These are phyloP conservation scores for Olyra latifolia DNA, from an alignment of 176 grass and related monocot species.

Conservation along the genomic window DNA sequence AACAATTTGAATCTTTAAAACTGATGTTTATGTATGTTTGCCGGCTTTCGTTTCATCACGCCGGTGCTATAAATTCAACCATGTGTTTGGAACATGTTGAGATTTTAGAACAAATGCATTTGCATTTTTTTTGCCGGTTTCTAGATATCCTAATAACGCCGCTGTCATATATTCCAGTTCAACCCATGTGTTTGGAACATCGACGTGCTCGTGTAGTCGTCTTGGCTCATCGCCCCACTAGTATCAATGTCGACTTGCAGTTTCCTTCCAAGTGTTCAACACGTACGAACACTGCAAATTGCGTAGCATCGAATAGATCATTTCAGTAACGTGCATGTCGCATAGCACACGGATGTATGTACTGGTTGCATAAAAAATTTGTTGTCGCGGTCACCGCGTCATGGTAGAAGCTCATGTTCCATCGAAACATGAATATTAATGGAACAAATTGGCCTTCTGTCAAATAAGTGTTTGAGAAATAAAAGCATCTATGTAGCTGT, in stretches of 20 bases:
- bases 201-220: not conserved
- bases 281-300: no score
- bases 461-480: not conserved
- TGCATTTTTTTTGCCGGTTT: no score
- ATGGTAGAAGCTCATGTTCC: not conserved
- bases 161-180: not conserved
- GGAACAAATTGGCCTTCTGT: not conserved
- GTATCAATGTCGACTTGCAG: no score
- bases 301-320: no score
- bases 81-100: not conserved
- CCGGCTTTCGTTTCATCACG: not conserved
- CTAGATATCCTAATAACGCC: no score
- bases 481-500: not conserved
- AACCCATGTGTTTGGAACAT: not conserved
- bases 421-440: not conserved
- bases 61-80: not conserved
- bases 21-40: not conserved
- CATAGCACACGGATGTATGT: no score
- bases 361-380: no score
- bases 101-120: no score
- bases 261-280: no score
- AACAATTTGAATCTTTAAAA: no score
- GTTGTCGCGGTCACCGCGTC: not conserved
- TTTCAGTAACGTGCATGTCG: no score
- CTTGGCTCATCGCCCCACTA: not conserved